Evolutionary conservation across 1,284 basidiomycete genomes (phyloP).

Genomic region (Mycosarcoma mackinlayi): DNA sequence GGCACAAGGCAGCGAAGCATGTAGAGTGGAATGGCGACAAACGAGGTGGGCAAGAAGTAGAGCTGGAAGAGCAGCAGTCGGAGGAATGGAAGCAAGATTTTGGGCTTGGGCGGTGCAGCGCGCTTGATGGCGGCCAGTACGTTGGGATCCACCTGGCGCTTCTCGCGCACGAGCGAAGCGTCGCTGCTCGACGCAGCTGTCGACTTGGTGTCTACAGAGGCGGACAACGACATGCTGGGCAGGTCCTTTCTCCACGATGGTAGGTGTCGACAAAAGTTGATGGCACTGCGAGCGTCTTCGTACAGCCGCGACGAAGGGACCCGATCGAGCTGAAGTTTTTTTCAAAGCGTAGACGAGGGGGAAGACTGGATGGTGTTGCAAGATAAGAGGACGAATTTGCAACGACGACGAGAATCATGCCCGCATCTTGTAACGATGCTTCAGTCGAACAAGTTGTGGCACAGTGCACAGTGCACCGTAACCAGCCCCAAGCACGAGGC

Average conservation of each 20-base stretch:
- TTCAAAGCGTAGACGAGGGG: too few relatives aligned
- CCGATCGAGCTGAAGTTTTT: too few relatives aligned
- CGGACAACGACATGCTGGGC: slow-evolving; percentile 22
- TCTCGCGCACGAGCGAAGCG: slow-evolving; percentile 12
- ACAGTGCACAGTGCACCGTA: too few relatives aligned
- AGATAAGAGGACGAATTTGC: too few relatives aligned
- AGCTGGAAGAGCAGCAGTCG: slow-evolving; percentile 56
- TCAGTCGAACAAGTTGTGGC: too few relatives aligned
- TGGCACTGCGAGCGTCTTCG: too few relatives aligned
- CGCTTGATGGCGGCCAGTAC: slow-evolving; percentile 38
- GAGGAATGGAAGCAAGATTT: slow-evolving; percentile 36
- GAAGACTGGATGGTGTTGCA: neutral
- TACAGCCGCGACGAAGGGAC: too few relatives aligned
- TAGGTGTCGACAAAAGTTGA: too few relatives aligned
- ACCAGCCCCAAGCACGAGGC: neutral
- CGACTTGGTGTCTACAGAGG: slow-evolving; percentile 15
- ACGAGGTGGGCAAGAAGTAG: slow-evolving; percentile 55
- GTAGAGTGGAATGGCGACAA: slow-evolving; percentile 50
- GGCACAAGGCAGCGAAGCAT: slow-evolving; percentile 53
- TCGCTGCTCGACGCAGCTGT: slow-evolving; percentile 10
- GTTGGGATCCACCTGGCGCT: slow-evolving; percentile 43
- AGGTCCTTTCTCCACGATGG: too few relatives aligned
- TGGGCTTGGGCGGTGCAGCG: slow-evolving; percentile 37
- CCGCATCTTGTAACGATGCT: neutral
- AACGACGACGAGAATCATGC: too few relatives aligned